These are phyloP conservation scores for Fusarium sp. DNA, from an alignment of 2,329 filamentous ascomycete genomes.

Conservation along the genomic window DNA sequence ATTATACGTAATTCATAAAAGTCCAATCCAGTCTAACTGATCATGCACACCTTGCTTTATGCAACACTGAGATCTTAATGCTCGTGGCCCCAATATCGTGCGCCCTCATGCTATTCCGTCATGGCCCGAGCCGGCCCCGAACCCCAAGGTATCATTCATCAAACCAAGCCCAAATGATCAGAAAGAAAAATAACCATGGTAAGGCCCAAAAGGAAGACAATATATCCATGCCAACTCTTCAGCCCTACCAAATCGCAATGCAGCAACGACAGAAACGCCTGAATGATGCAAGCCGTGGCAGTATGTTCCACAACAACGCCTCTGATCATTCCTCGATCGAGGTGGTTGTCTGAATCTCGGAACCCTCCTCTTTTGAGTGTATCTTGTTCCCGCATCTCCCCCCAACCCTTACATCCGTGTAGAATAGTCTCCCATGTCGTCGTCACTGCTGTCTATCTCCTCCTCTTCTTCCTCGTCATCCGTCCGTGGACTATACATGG, in stretches of 20 bases:
- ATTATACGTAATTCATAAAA: constrained; percentile 38
- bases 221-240: constrained; percentile 40
- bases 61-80: constrained; percentile 3
- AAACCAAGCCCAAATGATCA: constrained; percentile 29
- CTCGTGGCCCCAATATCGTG: constrained; percentile 14
- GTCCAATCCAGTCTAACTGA: constrained; percentile 41
- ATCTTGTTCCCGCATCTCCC: background rate
- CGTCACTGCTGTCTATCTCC: constrained; percentile 61
- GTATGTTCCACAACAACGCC: constrained; percentile 20
- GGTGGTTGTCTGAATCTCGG: background rate
- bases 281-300: constrained; percentile 38
- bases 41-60: constrained; percentile 24
- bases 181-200: constrained; percentile 26
- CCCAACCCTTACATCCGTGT: constrained; percentile 25
- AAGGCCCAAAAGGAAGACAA: constrained; percentile 30
- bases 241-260: constrained; percentile 36
- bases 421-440: constrained; percentile 61
- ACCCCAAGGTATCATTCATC: constrained; percentile 38
- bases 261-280: constrained; percentile 42
- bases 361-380: background rate
- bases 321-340: background rate
- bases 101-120: constrained; percentile 24
- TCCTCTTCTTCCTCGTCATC: constrained; percentile 51
- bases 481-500: constrained; percentile 60
- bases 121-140: constrained; percentile 33